Base-by-base conservation (phyloP, 345 rosid genomes). In the Litchi chinensis region DNA sequence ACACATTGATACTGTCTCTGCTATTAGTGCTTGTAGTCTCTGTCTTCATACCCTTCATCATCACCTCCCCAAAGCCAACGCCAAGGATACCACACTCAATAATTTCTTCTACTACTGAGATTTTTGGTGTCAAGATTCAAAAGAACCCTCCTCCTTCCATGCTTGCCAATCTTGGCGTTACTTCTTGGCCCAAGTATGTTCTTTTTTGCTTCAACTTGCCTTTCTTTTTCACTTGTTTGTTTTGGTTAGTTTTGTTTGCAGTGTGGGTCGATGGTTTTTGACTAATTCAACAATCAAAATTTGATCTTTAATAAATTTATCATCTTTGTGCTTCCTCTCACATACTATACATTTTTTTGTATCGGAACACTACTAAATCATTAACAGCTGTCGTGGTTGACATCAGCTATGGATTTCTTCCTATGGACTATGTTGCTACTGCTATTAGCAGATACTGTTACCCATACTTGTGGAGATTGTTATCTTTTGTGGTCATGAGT, bases 101-200 rank as follows among this genome's bases (percentile, higher is more conserved):
- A 43, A 15, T 32, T 0, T 22, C 60, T 10, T 5, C 73, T 39
- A 70, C 78, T 44, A 71, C 82, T 59, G 83, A 83, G 78, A 81
- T 72, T 10, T 77, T 66, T 44, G 90, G 90, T 16, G 87, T 87
- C 11, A 82, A 83, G 84, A 82, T 87, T 73, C 81, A 85, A 37
- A 79, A 72, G 76, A 83, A 78, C 46, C 90, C 87, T 73, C 82
- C 88, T 44, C 79, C 78, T 40, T 83, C 88, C 57, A 81, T 78
- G 74, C 84, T 87, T 54, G 66, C 81, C 43, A 81, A 83, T 59
- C 90, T 87, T 54, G 83, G 76, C 9, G 83, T 85, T 74, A 46
- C 85, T 52, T 44, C 78, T 1, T 87, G 88, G 90, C 84, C 87
- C 63, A 85, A 78, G 90, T 87, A 78, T 50, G 74, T 48, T 52